A percentile compares a stretch with the other conserved stretches of the same genome.
These are phyloP conservation scores for Candida sithepensis DNA, from an alignment of 805 yeast genomes.

Conservation along the genomic window DNA sequence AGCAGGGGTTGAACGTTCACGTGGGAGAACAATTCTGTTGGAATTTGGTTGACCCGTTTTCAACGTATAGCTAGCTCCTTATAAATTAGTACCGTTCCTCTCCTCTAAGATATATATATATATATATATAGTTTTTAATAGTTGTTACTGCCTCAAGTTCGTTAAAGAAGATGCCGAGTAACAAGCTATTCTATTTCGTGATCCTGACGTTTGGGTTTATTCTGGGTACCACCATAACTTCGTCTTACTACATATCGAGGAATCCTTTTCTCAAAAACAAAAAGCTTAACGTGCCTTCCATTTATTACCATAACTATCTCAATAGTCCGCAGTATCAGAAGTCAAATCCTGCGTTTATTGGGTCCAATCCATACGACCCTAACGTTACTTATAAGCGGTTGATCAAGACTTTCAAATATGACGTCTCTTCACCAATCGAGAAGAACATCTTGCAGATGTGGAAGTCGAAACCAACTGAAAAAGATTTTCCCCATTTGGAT, in stretches of 20 bases:
- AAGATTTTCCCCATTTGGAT: constrained; percentile 11
- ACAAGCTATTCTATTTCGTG: not conserved
- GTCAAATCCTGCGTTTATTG: not conserved
- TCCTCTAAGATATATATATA: too few relatives aligned
- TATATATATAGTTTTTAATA: too few relatives aligned
- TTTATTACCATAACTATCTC: not conserved
- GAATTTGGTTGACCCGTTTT: too few relatives aligned
- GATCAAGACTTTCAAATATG: constrained; percentile 6
- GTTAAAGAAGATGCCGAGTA: not conserved
- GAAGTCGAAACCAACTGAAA: constrained; percentile 12
- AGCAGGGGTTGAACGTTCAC: too few relatives aligned
- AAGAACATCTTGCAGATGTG: constrained; percentile 21
- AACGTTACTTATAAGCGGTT: constrained; percentile 9
- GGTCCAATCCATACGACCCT: not conserved
- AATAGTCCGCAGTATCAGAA: not conserved
- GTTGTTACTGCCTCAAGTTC: too few relatives aligned
- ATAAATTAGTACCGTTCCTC: too few relatives aligned
- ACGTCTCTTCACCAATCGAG: constrained; percentile 10
- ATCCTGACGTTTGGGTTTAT: not conserved
- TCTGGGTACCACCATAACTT: not conserved
- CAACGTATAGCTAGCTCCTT: too few relatives aligned
- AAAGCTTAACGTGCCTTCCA: not conserved
- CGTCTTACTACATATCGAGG: not conserved
- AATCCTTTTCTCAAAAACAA: not conserved
- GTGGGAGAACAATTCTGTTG: too few relatives aligned